phyloP scores from a whole-genome alignment of 768 basidiomycete species.

The Tubosaeta sp. region DNA sequence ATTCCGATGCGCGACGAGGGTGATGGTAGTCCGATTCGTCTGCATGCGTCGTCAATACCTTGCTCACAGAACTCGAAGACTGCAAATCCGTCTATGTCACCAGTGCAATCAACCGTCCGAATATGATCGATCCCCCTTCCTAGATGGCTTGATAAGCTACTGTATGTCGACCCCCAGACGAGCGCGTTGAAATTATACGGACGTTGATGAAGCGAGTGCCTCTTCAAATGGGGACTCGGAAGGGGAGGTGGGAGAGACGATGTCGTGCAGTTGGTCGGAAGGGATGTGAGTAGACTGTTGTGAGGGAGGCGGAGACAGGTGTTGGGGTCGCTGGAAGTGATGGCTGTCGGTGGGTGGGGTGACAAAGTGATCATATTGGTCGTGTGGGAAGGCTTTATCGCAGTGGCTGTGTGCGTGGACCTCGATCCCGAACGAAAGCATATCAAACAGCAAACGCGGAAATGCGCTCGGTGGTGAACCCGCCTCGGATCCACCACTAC shows the following conservation, averaged over 20 bases:
- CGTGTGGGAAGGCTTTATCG: no score
- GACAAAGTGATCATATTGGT: no score
- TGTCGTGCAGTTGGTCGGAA: conserved; percentile 45
- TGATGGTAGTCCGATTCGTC: conserved; percentile 73
- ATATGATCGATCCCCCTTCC: conserved; percentile 98
- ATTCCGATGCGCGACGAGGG: not conserved
- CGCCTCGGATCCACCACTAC: conserved; percentile 43
- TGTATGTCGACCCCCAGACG: conserved; percentile 91
- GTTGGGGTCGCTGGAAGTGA: conserved; percentile 61
- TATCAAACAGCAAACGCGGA: conserved; percentile 43
- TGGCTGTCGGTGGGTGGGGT: conserved; percentile 22
- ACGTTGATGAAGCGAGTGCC: conserved; percentile 75
- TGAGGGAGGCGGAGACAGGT: conserved; percentile 79
- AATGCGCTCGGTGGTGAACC: conserved; percentile 46
- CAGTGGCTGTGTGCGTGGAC: not conserved
- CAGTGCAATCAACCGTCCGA: conserved; percentile 91
- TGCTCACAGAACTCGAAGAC: conserved; percentile 85
- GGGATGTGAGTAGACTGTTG: conserved; percentile 82
- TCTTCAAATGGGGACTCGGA: conserved; percentile 28
- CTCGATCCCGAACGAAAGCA: conserved; percentile 11
- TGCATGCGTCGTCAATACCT: conserved; percentile 85
- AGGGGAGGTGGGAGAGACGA: conserved; percentile 13
- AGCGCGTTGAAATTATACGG: conserved; percentile 80
- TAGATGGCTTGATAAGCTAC: conserved; percentile 87
- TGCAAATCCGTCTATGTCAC: conserved; percentile 90